phyloP scores from a whole-genome alignment of 1,284 basidiomycete species.

The Cystobasidium sp. region DNA sequence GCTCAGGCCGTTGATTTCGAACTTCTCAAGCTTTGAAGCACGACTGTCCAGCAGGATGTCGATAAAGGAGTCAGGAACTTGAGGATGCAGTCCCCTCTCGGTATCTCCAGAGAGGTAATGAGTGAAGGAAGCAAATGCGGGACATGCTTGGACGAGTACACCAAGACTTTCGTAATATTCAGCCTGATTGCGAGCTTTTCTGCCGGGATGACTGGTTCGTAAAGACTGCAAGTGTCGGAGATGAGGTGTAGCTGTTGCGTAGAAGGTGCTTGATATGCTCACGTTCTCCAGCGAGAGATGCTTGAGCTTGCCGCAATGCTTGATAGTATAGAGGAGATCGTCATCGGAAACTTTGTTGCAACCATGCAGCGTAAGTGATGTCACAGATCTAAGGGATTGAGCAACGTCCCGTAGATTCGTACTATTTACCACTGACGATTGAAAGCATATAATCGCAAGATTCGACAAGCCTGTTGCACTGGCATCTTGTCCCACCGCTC shows the following conservation, averaged over 20 bases:
- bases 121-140: constrained; percentile 21
- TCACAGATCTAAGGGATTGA: constrained; percentile 7
- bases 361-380: constrained; percentile 31
- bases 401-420: constrained; percentile 5
- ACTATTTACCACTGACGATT: constrained; percentile 28
- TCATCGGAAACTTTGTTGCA: constrained; percentile 31
- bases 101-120: constrained; percentile 40
- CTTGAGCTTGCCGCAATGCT: constrained; percentile 23
- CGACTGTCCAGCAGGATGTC: constrained; percentile 7
- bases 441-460: constrained; percentile 27
- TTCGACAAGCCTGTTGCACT: not conserved
- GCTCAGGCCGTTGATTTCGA: constrained; percentile 33
- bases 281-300: constrained; percentile 33
- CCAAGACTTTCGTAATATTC: constrained; percentile 30
- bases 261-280: constrained; percentile 23
- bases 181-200: not conserved
- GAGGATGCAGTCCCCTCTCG: constrained; percentile 18
- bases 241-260: constrained; percentile 9
- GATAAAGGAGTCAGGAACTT: constrained; percentile 22
- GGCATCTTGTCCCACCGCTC: not conserved
- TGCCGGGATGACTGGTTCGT: constrained; percentile 37
- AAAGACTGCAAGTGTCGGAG: constrained; percentile 10
- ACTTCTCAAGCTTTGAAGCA: not conserved
- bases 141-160: constrained; percentile 3
- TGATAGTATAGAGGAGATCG: constrained; percentile 24